These are phyloP conservation scores for Sclerotinia sclerotiorum DNA, from an alignment of 2,329 filamentous ascomycete genomes.

Conservation along the genomic window DNA sequence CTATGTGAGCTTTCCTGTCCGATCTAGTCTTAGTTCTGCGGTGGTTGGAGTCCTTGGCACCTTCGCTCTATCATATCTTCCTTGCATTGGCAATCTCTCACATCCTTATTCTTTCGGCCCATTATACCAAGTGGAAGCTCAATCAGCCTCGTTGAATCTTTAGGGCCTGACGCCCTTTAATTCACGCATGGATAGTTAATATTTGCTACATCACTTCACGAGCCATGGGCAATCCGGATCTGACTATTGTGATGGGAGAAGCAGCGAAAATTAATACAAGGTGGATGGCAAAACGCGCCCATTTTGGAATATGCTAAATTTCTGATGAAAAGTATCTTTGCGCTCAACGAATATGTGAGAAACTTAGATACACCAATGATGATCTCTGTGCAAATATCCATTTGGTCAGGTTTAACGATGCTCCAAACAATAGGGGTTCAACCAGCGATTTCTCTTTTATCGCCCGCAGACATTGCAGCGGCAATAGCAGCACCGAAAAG, in stretches of 20 bases:
- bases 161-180: conserved; percentile 41
- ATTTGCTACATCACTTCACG: conserved; percentile 41
- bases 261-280: conserved; percentile 36
- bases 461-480: conserved; percentile 42
- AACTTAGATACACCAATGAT: conserved; percentile 27
- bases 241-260: conserved; percentile 40
- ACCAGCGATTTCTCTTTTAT: conserved; percentile 39
- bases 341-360: conserved; percentile 40
- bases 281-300: conserved; percentile 41
- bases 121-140: conserved; percentile 39
- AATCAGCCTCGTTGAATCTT: conserved; percentile 42
- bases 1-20: neutral
- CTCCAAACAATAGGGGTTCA: neutral
- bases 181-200: conserved; percentile 42
- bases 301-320: conserved; percentile 42
- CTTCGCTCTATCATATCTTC: conserved; percentile 42
- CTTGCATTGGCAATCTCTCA: conserved; percentile 42
- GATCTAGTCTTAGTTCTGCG: conserved; percentile 43
- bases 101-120: conserved; percentile 36
- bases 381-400: conserved; percentile 21
- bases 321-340: conserved; percentile 43
- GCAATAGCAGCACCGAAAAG: conserved; percentile 23
- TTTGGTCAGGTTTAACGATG: neutral
- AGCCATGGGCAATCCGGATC: conserved; percentile 41
- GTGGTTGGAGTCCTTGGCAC: conserved; percentile 44